Conservation (phyloP, 345 rosid species). For the Leavenworthia alabamica region DNA sequence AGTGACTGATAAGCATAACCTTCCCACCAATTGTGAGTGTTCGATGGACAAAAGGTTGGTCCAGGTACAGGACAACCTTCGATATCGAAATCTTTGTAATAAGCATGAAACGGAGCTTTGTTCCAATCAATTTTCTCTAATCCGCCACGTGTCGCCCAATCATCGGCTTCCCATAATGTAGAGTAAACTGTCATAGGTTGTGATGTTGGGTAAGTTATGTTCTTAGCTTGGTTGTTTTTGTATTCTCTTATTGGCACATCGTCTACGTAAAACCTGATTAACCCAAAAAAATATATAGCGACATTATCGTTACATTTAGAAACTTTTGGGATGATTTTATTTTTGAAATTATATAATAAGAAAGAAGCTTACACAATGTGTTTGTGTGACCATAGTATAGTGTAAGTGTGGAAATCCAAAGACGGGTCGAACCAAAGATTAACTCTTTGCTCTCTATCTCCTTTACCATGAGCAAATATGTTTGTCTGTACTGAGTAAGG, state of each 20-base stretch:
- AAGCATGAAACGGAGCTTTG: conserved; percentile 79
- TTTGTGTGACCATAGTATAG: conserved; percentile 68
- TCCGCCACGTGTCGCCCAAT: conserved; percentile 98
- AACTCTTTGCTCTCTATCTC: conserved; percentile 79
- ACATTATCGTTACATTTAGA: neutral
- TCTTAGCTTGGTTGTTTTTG: conserved; percentile 70
- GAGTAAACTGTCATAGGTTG: conserved; percentile 92
- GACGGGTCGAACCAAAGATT: conserved; percentile 96
- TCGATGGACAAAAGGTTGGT: conserved; percentile 53
- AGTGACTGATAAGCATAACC: conserved; percentile 54
- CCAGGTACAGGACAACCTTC: conserved; percentile 89
- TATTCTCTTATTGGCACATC: conserved; percentile 79
- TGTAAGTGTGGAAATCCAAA: conserved; percentile 60
- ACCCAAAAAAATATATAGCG: neutral
- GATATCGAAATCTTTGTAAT: conserved; percentile 80
- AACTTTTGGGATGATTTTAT: neutral
- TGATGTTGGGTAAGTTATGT: conserved; percentile 54
- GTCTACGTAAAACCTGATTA: conserved; percentile 64
- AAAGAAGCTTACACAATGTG: conserved; percentile 57
- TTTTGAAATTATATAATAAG: neutral
- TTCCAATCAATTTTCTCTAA: conserved; percentile 85
- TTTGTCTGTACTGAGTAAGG: conserved; percentile 94
- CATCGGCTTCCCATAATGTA: conserved; percentile 94
- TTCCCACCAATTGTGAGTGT: conserved; percentile 79
- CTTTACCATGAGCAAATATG: conserved; percentile 83